Evolutionary conservation across 2,329 filamentous ascomycete genomes (phyloP), one percentile per base, ranked within the genome.

Genomic region (Fusarium anguioides): DNA sequence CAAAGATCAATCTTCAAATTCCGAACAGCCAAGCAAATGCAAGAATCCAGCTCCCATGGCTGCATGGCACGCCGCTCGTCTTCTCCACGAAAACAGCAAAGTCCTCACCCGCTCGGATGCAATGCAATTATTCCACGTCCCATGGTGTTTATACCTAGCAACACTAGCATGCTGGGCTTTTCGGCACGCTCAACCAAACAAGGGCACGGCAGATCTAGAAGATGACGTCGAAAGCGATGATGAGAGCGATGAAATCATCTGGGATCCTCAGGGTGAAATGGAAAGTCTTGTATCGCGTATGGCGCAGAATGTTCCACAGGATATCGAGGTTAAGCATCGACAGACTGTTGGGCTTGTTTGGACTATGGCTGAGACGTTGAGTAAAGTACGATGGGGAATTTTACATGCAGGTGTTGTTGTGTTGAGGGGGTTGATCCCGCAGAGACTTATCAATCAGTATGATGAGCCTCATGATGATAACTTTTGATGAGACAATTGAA

Each of bases 391-490:
- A 49, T 89, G 87, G 87, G 86, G 85, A 0, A 86, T 89, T 5
- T 83, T 89, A 6, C 86, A 88, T 64, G 84, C 87, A 69, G 87
- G 84, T 1, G 87, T 88, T 77, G 82, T 85, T 64, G 86, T 89
- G 5, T 69, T 89, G 37, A 68, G 74, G 17, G 76, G 76, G 1
- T 45, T 80, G 35, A 75, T 77, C 3, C 75, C 75, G 21, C 68
- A 70, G 15, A 37, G 51, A n/a, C 51, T 54, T 4, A 49, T 49
- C 10, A 54, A 50, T 14, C 51, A 54, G 42, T 50, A 54, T 20
- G 42, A 54, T 15, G 31, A 50, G 24, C 51, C 51, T 3, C 42
- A 52, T 17, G 26, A 54, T 15, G 42, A 50, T 18, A 23, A 27
- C 2, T 53, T 53, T 37, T 51, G 15, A 15, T 4, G 6, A 29